Conservation (phyloP, 257 asterid genomes). For the Solanum dulcamara region DNA sequence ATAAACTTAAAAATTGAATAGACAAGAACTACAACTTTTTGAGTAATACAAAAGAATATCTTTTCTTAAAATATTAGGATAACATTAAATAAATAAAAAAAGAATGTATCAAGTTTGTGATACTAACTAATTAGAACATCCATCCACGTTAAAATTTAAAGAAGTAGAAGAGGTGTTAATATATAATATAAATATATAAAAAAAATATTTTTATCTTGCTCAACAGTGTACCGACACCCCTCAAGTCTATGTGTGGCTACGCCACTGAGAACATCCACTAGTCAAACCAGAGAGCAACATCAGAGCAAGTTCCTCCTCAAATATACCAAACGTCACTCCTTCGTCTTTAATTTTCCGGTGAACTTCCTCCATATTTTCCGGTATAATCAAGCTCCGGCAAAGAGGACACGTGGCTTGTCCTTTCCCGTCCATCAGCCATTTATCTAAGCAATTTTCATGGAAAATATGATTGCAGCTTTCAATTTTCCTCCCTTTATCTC, state of each 20-base stretch:
- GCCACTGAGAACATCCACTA: no score
- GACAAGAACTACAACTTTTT: neutral
- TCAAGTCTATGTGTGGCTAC: no score
- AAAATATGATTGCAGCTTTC: neutral
- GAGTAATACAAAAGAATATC: neutral
- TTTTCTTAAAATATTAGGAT: neutral
- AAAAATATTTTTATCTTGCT: no score
- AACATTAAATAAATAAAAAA: neutral
- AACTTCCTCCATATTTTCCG: neutral
- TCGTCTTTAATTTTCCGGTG: neutral
- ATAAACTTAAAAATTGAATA: no score
- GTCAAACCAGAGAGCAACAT: constrained; percentile 2
- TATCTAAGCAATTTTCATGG: neutral
- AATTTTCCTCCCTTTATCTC: neutral
- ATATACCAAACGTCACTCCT: neutral
- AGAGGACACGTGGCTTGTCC: neutral
- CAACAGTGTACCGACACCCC: no score
- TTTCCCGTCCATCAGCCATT: neutral
- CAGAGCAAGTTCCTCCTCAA: constrained; percentile 10
- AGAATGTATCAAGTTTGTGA: neutral
- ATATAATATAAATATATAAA: no score
- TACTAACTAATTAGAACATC: neutral
- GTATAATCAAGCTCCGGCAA: neutral
- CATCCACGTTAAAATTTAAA: no score
- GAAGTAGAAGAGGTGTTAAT: no score